phyloP scores from a whole-genome alignment of 2,329 filamentous ascomycete genomes.

The Zasmidium cellare region DNA sequence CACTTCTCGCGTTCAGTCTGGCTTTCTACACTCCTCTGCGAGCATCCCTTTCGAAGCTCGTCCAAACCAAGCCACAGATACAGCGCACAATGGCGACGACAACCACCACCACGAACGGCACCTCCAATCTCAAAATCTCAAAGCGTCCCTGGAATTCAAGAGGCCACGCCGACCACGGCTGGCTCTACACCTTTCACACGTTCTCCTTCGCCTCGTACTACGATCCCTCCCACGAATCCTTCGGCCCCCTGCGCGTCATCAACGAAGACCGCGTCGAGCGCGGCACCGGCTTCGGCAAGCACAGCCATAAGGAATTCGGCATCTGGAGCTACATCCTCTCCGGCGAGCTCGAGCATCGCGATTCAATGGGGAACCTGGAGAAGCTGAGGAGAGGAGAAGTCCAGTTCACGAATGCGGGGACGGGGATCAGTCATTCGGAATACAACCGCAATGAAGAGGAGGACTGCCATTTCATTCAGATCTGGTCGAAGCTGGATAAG shows the following conservation, averaged over 20 bases:
- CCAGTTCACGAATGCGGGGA: slow-evolving; percentile 88
- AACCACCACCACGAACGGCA: slow-evolving; percentile 25
- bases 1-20: slow-evolving; percentile 46
- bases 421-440: slow-evolving; percentile 76
- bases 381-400: slow-evolving; percentile 80
- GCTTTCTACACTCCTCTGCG: slow-evolving; percentile 45
- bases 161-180: slow-evolving; percentile 79
- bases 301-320: slow-evolving; percentile 82
- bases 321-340: slow-evolving; percentile 88
- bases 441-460: slow-evolving; percentile 72
- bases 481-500: slow-evolving; percentile 82
- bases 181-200: slow-evolving; percentile 84
- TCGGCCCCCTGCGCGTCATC: slow-evolving; percentile 77
- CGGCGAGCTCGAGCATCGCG: slow-evolving; percentile 83
- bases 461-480: slow-evolving; percentile 82
- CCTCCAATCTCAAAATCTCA: slow-evolving; percentile 59
- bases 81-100: slow-evolving; percentile 42
- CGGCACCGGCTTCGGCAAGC: slow-evolving; percentile 77
- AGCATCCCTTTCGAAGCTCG: slow-evolving; percentile 35
- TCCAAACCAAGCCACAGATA: slow-evolving; percentile 19
- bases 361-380: slow-evolving; percentile 71
- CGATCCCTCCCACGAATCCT: slow-evolving; percentile 66
- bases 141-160: slow-evolving; percentile 71
- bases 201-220: slow-evolving; percentile 78
- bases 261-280: slow-evolving; percentile 83